Conservation (phyloP, 2,329 filamentous ascomycete species). For the Aureobasidium sp. region DNA sequence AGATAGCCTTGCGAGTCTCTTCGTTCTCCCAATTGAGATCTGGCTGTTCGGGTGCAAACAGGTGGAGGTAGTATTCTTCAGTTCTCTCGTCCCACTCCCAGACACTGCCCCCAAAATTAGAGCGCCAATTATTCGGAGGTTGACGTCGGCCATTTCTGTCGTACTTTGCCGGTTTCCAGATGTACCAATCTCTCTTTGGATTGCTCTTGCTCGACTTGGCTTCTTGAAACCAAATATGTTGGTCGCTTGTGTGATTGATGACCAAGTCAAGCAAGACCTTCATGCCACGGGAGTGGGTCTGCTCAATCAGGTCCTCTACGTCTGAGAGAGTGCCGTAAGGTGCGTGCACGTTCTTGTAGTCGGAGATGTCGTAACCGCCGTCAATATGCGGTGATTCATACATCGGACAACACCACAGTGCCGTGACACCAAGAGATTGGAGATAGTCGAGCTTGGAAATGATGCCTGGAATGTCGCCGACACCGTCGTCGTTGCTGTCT, state of each 20-base stretch:
- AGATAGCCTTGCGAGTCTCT: constrained; percentile 60
- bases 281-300: constrained; percentile 33
- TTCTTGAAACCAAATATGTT: constrained; percentile 62
- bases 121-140: constrained; percentile 70
- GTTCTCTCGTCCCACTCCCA: constrained; percentile 70
- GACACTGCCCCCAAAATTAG: constrained; percentile 51
- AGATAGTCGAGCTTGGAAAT: constrained; percentile 52
- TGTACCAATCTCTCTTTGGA: constrained; percentile 64
- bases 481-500: constrained; percentile 50
- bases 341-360: constrained; percentile 35
- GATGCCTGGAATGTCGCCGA: constrained; percentile 53
- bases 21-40: constrained; percentile 81
- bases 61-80: constrained; percentile 67
- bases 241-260: constrained; percentile 32
- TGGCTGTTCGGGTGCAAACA: constrained; percentile 70
- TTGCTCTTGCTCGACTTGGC: constrained; percentile 54
- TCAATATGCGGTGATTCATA: constrained; percentile 39
- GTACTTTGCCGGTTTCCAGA: constrained; percentile 41
- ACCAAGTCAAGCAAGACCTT: constrained; percentile 35
- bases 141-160: constrained; percentile 51
- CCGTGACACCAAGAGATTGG: constrained; percentile 39
- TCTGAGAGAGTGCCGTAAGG: constrained; percentile 36
- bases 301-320: constrained; percentile 32
- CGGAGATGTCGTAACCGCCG: constrained; percentile 35
- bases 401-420: constrained; percentile 33